phyloP scores from a whole-genome alignment of 768 basidiomycete genomes.

The Kwoniella sp. region DNA sequence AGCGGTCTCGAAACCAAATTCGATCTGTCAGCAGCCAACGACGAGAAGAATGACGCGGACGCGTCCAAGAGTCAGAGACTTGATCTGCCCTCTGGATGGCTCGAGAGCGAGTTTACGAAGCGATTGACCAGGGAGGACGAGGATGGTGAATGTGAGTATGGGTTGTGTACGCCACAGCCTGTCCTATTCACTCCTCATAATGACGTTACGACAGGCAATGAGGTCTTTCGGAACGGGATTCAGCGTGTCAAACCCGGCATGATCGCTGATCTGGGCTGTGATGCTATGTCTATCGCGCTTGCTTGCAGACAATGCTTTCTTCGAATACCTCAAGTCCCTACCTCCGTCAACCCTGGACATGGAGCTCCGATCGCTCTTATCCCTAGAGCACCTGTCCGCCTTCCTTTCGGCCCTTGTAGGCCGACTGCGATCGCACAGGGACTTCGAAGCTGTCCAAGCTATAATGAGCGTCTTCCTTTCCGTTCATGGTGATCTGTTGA shows the following conservation, averaged over 20 bases:
- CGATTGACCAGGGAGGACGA: constrained; percentile 64
- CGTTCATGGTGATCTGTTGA: constrained; percentile 78
- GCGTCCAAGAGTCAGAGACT: constrained; percentile 53
- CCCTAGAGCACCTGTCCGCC: constrained; percentile 65
- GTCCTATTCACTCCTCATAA: neutral
- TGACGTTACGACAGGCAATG: no score
- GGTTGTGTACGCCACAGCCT: neutral
- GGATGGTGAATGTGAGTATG: constrained; percentile 70
- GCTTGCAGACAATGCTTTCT: constrained; percentile 73
- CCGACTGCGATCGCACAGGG: constrained; percentile 75
- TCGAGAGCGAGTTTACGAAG: constrained; percentile 67
- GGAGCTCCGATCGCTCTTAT: constrained; percentile 77
- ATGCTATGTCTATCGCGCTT: neutral
- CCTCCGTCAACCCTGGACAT: constrained; percentile 90
- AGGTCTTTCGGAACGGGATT: neutral
- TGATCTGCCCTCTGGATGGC: constrained; percentile 28
- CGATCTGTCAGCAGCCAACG: constrained; percentile 58
- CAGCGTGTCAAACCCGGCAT: no score
- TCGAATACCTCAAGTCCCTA: constrained; percentile 77
- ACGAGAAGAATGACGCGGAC: constrained; percentile 30
- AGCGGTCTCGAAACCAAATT: constrained; percentile 85
- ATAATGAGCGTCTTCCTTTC: constrained; percentile 80
- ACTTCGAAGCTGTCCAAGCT: constrained; percentile 94
- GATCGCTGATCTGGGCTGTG: neutral
- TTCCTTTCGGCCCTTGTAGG: constrained; percentile 76